Base-by-base conservation (phyloP, 768 basidiomycete species). In the Neoboletus magnificus region DNA sequence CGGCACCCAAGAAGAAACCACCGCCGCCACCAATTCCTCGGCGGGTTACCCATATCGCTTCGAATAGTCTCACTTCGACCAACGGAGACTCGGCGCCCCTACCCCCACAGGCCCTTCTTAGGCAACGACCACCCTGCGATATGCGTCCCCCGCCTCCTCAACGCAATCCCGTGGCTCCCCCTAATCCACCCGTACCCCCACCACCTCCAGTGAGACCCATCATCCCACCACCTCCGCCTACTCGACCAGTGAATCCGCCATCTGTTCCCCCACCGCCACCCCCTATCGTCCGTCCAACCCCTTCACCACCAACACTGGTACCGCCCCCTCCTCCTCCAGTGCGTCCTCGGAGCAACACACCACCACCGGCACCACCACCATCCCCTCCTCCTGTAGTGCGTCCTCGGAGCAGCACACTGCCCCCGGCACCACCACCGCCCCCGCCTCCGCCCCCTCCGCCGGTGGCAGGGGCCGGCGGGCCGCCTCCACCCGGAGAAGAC, bases 1-100 rank as follows among this genome's bases (percentile, higher is more conserved):
- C 75, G 35, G 71, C 76, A 51, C 79, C 77, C 20, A 39, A 77
- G 63, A 66, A 75, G 25, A 81, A 82, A 57, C 61, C 74, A 16
- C 76, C 76, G 0, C 71, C 76, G 0, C 65, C 75, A 2, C 70
- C 70, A 35, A 70, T 73, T 10, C 72, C 77, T 20, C 55, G 62
- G 52, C 66, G 72, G 29, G 66, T 62, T 9, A 48, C 66, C 3
- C 69, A 76, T 36, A 45, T 20, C 9, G 20, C 57, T 16, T 67
- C 68, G n/a, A 56, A 46, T 37, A 73, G 70, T 20, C 35, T 64
- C 29, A 43, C 62, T 37, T 68, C 72, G 10, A 50, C 59, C 27
- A 62, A 59, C 25, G 66, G 59, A 22, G 62, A 54, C 36, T 37
- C 48, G 15, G 48, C 70, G 63, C 48, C 74, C 56, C 0, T 69